Evolutionary conservation across 768 basidiomycete species (phyloP), one percentile per base, ranked within the genome.

Genomic region (Hypholoma fasciculare): DNA sequence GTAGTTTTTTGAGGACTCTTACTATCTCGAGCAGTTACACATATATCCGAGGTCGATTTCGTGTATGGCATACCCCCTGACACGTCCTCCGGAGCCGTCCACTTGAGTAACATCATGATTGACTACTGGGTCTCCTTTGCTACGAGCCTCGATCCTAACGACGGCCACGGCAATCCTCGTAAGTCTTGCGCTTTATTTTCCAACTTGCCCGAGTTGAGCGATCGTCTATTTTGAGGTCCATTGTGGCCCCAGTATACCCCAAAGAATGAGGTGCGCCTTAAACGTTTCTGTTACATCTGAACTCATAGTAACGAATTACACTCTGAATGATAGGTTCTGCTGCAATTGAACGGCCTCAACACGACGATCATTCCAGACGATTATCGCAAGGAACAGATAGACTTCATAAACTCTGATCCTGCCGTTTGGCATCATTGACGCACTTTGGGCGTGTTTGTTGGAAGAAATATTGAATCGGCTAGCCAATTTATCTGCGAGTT

Each of bases 51-150:
- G 56, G 57, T 77, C 9, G 37, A 55, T 3, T 77, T 68, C 49
- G 74, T 77, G 1, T 77, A 72, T 27, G 77, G 76, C 5, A 60
- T 61, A 4, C 68, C 70, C 2, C 40, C 40, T n/a, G 67, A 72
- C 53, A 60, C 54, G 6, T 67, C 69, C 9, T 54, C 66, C 17
- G 59, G 66, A n/a, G 57, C 65, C 5, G 43, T 61, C 43, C 58
- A 53, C 1, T 53, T 75, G 4, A 76, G 75, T 55, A 63, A 56
- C 16, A 49, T 68, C 16, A 75, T 78, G 71, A 69, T 76, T 26
- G 74, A 78, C 56, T 78, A 77, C 52, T 78, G 75, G 77, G 68
- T 78, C 6, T 78, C 77, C 4, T 78, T 77, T 49, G 71, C 72
- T 1, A 73, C 68, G 2, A 71, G 68, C 30, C 60, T 78, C 39